Evolutionary conservation across 208 protist species (phyloP).

Genomic region (Lotmaria passim): DNA sequence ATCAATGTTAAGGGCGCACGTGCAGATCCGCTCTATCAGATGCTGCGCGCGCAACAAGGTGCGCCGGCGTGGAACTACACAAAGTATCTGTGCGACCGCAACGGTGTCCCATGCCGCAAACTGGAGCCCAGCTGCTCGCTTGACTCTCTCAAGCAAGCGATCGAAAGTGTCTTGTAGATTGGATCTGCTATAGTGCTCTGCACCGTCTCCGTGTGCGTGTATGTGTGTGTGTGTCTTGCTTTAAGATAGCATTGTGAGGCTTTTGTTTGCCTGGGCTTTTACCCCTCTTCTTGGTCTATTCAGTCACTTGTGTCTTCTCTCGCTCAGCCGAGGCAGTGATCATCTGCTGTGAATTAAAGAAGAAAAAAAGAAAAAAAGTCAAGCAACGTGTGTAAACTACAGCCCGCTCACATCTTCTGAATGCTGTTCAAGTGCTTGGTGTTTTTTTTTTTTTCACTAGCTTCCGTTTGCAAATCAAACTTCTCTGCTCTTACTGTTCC

Average conservation of each 20-base stretch:
- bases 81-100: constrained; percentile 66
- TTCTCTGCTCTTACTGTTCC: no score
- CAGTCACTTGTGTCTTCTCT: no score
- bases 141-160: constrained; percentile 24
- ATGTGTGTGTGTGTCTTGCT: not conserved
- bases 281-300: not conserved
- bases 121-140: constrained; percentile 34
- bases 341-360: no score
- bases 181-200: not conserved
- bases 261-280: not conserved
- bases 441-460: not conserved
- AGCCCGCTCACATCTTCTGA: no score
- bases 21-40: constrained; percentile 62
- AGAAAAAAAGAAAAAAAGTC: no score
- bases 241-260: not conserved
- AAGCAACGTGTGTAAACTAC: no score
- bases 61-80: constrained; percentile 75
- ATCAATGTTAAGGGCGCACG: constrained; percentile 53
- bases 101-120: constrained; percentile 43
- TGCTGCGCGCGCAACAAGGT: constrained; percentile 55
- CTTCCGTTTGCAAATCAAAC: no score
- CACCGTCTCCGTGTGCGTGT: not conserved
- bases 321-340: no score
- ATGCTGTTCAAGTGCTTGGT: no score
- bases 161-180: constrained; percentile 31